Base-by-base conservation (phyloP, 768 basidiomycete species). In the Leccinum boreale region DNA sequence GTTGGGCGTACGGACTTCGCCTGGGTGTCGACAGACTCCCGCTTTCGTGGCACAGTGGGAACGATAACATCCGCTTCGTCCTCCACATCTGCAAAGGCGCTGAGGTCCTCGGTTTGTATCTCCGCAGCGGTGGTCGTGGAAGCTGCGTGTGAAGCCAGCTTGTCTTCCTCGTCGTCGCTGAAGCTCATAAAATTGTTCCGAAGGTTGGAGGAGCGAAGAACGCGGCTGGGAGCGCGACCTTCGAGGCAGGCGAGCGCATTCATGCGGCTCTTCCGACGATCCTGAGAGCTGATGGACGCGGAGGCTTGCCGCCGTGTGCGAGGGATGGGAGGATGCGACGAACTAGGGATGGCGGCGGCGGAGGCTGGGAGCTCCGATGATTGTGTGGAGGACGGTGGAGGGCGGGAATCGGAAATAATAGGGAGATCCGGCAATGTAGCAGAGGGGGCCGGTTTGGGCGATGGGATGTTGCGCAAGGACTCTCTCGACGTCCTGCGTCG, bases 201-300 rank as follows among this genome's bases (percentile, higher is more conserved):
- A 14, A 58, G 55, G 53, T 39, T 46, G 57, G 61, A 56, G 28
- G 54, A n/a, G 28, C 64, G 51, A 1, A 65, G 50, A 6, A 65
- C 56, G 21, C 68, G 69, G 56, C 61, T 57, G 29, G 58, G 67
- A 5, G 58, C 63, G 29, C 65, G 79, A 15, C 87, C 87, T 61
- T 89, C 87, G 24, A 89, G 79, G 26, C 80, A 75, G 0, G 85
- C 86, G 7, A 89, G 81, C 0, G 87, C 87, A 23, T 82, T 79
- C 44, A 80, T 80, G 24, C 84, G 80, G 65, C 85, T 83, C 56
- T 70, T 69, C 44, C 70, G 70, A 15, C 81, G 78, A 3, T 75
- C 77, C 56, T 73, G 71, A 1, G 83, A 80, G 3, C 79, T 80
- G 45, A 78, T 76, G 2, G 82, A 79, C 51, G 60, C 73, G 11